Base-by-base conservation (phyloP, 768 basidiomycete species). In the Leccinellum rugosiceps region DNA sequence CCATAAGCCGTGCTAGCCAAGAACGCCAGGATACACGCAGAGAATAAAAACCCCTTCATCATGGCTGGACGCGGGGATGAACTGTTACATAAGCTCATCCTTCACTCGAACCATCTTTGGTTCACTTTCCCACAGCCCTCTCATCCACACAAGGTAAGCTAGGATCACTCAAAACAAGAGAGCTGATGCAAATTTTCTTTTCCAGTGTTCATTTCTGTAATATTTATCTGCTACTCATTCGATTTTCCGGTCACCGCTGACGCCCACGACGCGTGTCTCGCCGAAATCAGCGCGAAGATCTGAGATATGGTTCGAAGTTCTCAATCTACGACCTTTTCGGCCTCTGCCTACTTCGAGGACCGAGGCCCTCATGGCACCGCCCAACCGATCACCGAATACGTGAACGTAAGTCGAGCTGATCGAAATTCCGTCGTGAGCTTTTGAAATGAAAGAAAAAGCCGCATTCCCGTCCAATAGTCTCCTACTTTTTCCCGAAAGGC, bases 401-500 rank as follows among this genome's bases (percentile, higher is more conserved):
- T 92, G 30, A 83, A 90, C 70, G 90, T 90, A 75, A 67, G 84
- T 75, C 46, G 21, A 47, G 25, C 45, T 47, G 17, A 49, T n/a
- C 45, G 30, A 34, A 4, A 54, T 25, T 14, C n/a, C 15, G 1
- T 31, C n/a, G 51, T 45, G 32, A 32, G 52, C 57, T 5, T n/a
- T 63, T 64, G 61, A 68, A 56, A 55, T 58, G 45, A 68, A 67
- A 50, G 46, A 21, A 44, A 70, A 62, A 72, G 71, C 59, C 65
- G 3, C 64, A 67, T 58, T 73, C 63, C 46, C 81, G 88, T 21
- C 91, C 93, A 0, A 86, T 91, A 62, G 97, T 99, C 9, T 94
- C 95, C 2, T 99, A 98, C 73, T 99, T 95, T 75, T 94, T 90
- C 65, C 94, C 97, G 0, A 89, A 90, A 74, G 92, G 88, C 50